Conservation (phyloP, 192 early-diverging fungal genomes). For the Coemansia sp. region DNA sequence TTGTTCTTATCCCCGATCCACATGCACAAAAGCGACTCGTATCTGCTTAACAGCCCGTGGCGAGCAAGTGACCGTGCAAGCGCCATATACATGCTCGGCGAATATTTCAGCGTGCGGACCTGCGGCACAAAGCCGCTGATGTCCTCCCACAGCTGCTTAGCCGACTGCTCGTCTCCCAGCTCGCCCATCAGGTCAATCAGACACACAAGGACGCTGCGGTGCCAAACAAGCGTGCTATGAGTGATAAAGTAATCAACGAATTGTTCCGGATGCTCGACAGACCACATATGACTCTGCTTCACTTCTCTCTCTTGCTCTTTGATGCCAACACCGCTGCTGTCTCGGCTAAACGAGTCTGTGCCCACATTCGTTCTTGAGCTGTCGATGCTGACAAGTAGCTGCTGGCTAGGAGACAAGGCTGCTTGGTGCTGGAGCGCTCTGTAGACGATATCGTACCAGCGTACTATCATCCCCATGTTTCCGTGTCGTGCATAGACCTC, state of each 20-base stretch:
- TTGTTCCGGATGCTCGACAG: slow-evolving; percentile 26
- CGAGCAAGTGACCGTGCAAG: slow-evolving; percentile 43
- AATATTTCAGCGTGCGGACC: slow-evolving; percentile 27
- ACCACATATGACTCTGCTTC: neutral
- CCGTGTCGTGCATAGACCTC: slow-evolving; percentile 35
- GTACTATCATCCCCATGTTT: slow-evolving; percentile 33
- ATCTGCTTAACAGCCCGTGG: slow-evolving; percentile 17
- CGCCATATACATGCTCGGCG: slow-evolving; percentile 43
- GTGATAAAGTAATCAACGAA: slow-evolving; percentile 31
- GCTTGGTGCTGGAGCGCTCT: slow-evolving; percentile 25
- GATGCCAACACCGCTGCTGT: no score
- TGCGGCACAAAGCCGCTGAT: slow-evolving; percentile 16
- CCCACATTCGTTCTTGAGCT: neutral
- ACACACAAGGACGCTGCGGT: slow-evolving; percentile 25
- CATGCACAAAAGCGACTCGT: slow-evolving; percentile 19
- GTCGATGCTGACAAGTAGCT: slow-evolving; percentile 17
- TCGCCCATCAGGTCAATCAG: slow-evolving; percentile 32
- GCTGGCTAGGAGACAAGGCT: slow-evolving; percentile 1
- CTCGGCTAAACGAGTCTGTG: slow-evolving; percentile 1
- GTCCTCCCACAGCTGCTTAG: slow-evolving; percentile 37
- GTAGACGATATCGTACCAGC: slow-evolving; percentile 36
- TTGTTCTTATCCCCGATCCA: slow-evolving; percentile 28
- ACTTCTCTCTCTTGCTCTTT: neutral
- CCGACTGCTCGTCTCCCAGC: slow-evolving; percentile 20
- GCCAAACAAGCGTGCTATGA: slow-evolving; percentile 43